A percentile compares a stretch with the other conserved stretches of the same genome.
Evolutionary conservation across 163 green algal genomes (phyloP).

Genomic region (Chlamydomonas reinhardtii): DNA sequence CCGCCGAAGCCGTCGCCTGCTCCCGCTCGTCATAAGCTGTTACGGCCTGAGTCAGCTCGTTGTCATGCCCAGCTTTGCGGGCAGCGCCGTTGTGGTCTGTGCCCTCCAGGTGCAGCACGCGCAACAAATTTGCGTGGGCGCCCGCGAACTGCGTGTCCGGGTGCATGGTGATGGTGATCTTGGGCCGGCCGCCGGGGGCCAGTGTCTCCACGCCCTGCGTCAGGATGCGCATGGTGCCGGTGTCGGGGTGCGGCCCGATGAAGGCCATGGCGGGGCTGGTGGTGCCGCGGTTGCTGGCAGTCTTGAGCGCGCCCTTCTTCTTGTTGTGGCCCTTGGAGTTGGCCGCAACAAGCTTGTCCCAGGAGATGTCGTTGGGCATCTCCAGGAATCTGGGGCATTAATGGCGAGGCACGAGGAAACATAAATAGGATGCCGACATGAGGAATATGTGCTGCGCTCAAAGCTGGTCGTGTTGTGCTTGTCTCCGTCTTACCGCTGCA

Average conservation of each 20-base stretch:
- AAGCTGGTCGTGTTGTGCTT: too few relatives aligned
- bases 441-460: too few relatives aligned
- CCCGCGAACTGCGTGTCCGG: constrained; percentile 20
- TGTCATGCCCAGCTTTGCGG: not conserved
- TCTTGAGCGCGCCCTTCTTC: constrained; percentile 33
- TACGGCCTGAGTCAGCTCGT: not conserved
- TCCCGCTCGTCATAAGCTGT: not conserved
- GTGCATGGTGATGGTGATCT: constrained; percentile 3
- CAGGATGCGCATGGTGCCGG: constrained; percentile 41
- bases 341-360: not conserved
- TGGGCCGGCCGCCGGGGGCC: not conserved
- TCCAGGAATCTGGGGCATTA: constrained; percentile 22
- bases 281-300: not conserved
- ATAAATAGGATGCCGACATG: too few relatives aligned
- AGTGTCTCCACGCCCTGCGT: constrained; percentile 16
- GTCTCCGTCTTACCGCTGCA: constrained; percentile 3
- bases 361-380: not conserved
- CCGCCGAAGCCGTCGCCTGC: not conserved
- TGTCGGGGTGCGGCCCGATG: constrained; percentile 35
- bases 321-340: not conserved
- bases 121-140: constrained; percentile 14
- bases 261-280: constrained; percentile 4
- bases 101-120: not conserved
- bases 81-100: too few relatives aligned
- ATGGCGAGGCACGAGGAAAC: not conserved